A percentile compares a stretch with the other conserved stretches of the same genome.
Conservation (phyloP, 305 asterid genomes). For the Salvia sclarea region DNA sequence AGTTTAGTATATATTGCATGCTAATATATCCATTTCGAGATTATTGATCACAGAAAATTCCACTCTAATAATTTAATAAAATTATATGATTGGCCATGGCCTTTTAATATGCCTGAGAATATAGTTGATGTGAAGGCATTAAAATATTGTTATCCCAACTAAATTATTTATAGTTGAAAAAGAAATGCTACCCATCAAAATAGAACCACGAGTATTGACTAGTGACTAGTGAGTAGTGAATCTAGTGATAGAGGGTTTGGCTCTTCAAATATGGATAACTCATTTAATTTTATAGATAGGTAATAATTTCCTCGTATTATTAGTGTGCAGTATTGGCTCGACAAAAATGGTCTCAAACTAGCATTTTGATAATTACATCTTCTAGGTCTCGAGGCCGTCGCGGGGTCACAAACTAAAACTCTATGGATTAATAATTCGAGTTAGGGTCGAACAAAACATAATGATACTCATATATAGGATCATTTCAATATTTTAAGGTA, state of each 20-base stretch:
- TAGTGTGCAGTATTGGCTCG: not conserved
- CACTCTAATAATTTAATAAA: not conserved
- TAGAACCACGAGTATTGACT: not conserved
- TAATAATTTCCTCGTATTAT: not conserved
- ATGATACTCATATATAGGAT: no score
- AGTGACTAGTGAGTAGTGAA: not conserved
- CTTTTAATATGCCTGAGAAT: conserved; percentile 25
- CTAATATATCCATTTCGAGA: not conserved
- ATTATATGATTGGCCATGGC: not conserved
- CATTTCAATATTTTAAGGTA: not conserved
- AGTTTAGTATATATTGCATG: no score
- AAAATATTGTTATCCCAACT: conserved; percentile 3
- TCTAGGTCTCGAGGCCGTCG: not conserved
- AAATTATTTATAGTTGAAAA: conserved; percentile 21
- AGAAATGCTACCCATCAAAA: conserved; percentile 18
- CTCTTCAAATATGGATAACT: not conserved
- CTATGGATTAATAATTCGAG: not conserved
- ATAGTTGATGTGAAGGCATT: not conserved
- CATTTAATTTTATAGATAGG: not conserved
- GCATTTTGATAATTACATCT: not conserved
- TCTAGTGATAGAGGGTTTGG: not conserved
- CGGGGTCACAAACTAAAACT: not conserved
- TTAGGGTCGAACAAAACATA: not conserved
- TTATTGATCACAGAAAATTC: not conserved
- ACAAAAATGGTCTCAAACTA: not conserved